A percentile compares a stretch with the other conserved stretches of the same genome.
Conservation (phyloP, 441 rosid genomes). For the Adansonia grandidieri region DNA sequence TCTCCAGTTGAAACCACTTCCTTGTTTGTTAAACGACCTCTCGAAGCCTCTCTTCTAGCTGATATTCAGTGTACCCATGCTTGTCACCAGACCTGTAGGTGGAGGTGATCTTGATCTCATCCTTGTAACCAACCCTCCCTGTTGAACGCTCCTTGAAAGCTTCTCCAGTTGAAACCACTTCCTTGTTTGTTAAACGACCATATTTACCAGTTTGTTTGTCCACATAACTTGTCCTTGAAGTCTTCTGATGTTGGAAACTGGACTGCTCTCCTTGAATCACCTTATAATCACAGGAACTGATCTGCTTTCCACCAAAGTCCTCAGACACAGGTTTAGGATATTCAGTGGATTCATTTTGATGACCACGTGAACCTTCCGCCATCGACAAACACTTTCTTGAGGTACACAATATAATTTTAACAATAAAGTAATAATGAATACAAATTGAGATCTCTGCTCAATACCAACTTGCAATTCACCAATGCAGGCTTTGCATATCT, state of each 20-base stretch:
- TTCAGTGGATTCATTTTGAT: neutral
- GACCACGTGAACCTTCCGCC: neutral
- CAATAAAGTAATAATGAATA: too few relatives aligned
- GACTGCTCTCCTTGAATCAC: neutral
- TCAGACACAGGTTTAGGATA: neutral
- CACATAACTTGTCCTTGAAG: too few relatives aligned
- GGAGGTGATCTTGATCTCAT: neutral
- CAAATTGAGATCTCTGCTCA: too few relatives aligned
- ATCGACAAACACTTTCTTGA: neutral
- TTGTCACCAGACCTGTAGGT: conserved; percentile 6
- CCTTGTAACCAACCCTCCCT: neutral
- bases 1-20: neutral
- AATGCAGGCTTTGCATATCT: too few relatives aligned
- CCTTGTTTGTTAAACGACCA: neutral
- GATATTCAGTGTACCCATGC: neutral
- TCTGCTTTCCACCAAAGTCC: neutral
- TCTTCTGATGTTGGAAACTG: neutral
- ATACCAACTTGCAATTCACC: too few relatives aligned
- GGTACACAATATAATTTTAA: neutral
- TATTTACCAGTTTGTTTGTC: neutral
- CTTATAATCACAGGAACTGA: neutral
- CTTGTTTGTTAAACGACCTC: neutral
- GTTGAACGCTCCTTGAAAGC: conserved; percentile 14
- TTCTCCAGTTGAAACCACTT: neutral
- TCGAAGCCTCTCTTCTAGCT: neutral